Evolutionary conservation across 805 yeast species (phyloP).

Genomic region (Zygoascus bituminiphila): DNA sequence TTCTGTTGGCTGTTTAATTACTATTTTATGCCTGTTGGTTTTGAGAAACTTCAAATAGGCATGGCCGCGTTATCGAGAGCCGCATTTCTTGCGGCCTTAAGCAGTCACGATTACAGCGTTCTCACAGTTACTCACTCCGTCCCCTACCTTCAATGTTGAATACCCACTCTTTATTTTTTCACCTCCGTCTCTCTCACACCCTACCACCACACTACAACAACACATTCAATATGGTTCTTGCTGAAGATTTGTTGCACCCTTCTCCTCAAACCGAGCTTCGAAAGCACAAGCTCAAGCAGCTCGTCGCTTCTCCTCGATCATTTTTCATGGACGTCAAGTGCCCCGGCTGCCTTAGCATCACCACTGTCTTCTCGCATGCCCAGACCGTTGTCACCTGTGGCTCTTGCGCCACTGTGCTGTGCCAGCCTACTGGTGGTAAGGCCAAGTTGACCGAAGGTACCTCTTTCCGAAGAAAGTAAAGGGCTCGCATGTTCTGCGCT

Average conservation of each 20-base stretch:
- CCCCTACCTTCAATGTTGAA: neutral
- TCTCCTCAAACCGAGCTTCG: slow-evolving; percentile 92
- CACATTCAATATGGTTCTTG: slow-evolving; percentile 62
- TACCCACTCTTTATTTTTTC: slow-evolving; percentile 2
- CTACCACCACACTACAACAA: slow-evolving; percentile 2
- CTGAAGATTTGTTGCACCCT: slow-evolving; percentile 98
- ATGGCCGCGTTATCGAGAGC: no score
- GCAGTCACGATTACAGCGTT: neutral
- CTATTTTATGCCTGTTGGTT: no score
- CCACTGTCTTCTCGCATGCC: slow-evolving; percentile 99
- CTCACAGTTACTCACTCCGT: neutral
- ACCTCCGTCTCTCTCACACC: neutral
- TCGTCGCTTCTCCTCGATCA: slow-evolving; percentile 97
- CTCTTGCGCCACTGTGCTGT: slow-evolving; percentile 94
- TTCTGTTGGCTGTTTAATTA: no score
- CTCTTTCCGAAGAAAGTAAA: slow-evolving; percentile 98
- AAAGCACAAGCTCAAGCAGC: slow-evolving; percentile 94
- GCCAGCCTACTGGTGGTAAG: slow-evolving; percentile 99
- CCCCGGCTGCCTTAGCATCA: slow-evolving; percentile 98
- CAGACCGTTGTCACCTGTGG: slow-evolving; percentile 99
- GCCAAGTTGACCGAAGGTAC: slow-evolving; percentile 99
- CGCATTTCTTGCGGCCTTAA: neutral
- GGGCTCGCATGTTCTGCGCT: neutral
- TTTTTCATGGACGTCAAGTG: slow-evolving; percentile 99
- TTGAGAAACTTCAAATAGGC: no score